Base-by-base conservation (phyloP, 768 basidiomycete species). In the Leccinum broughii region DNA sequence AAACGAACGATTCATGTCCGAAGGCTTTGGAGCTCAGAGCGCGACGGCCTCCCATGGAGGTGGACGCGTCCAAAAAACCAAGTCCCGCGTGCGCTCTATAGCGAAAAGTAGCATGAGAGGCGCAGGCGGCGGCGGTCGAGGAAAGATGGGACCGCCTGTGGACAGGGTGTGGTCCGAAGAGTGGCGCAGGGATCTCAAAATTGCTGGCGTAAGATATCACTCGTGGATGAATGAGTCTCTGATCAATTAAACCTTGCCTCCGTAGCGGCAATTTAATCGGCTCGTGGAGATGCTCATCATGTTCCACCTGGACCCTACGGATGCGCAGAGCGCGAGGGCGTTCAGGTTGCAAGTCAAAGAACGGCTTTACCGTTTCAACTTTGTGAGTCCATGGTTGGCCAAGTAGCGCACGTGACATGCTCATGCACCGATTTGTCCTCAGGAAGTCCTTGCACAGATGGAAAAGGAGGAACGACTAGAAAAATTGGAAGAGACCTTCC, bases 331-430 rank as follows among this genome's bases (percentile, higher is more conserved):
- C 26, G 73, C 79, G 65, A 84, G 80, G 55, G 86, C 89, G 10
- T 97, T 89, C 73, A 81, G 96, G 55, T 73, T 99, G 34, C 90
- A 94, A 73, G 94, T 96, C 69, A 99, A 99, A 76, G 94, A 97
- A 73, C 84, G 97, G 39, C 75, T 99, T 49, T 98, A 92, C 70
- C 83, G 94, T 22, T 98, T 98, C 77, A 99, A 98, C 76, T 97
- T 88, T 72, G 94, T 95, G 68, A 69, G 90, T 81, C 13, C 13
- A 22, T 7, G 6, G 37, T 20, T 3, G 20, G 1, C 51, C 14
- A 6, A 22, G 28, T 17, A 3, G 6, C 52, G 30, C 10, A 26
- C 20, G 28, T 20, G 37, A 51, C 32, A 30, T 62, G 14, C 53
- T 65, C 13, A 54, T 39, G 20, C 57, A 26, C 49, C 52, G n/a